These are phyloP conservation scores for Alternaria rosae DNA, from an alignment of 2,329 filamentous ascomycete genomes.

Conservation along the genomic window DNA sequence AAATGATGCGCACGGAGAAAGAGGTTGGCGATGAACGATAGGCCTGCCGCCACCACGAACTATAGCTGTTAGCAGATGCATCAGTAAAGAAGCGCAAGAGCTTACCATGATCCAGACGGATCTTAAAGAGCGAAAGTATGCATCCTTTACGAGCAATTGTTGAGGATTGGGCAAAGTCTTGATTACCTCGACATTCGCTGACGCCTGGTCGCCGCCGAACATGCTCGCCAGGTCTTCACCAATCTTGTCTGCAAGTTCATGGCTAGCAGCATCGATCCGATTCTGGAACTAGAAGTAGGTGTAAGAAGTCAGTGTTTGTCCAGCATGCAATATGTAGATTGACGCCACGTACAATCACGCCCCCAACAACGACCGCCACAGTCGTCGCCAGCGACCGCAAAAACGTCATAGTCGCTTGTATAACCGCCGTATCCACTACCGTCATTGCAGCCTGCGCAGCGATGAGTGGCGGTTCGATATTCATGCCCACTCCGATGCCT, in stretches of 20 bases:
- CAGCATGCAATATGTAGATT: not conserved
- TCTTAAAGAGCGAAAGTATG: conserved; percentile 33
- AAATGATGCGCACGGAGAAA: conserved; percentile 17
- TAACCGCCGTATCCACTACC: conserved; percentile 53
- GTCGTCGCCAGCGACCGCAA: conserved; percentile 49
- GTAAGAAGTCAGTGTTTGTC: not conserved
- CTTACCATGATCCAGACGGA: conserved; percentile 20
- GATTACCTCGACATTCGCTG: conserved; percentile 64
- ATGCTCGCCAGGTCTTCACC: conserved; percentile 52
- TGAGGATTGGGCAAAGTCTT: conserved; percentile 55
- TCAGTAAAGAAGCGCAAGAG: not conserved
- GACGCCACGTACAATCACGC: conserved; percentile 43
- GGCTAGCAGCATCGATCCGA: conserved; percentile 52
- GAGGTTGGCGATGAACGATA: conserved; percentile 13
- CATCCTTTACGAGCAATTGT: conserved; percentile 44
- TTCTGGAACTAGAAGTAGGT: conserved; percentile 51
- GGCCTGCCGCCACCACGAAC: conserved; percentile 11
- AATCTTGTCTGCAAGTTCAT: conserved; percentile 57
- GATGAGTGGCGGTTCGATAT: conserved; percentile 61
- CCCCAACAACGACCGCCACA: conserved; percentile 54
- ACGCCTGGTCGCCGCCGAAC: conserved; percentile 63
- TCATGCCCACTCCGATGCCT: conserved; percentile 57
- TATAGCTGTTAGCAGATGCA: not conserved
- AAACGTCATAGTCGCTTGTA: conserved; percentile 57
- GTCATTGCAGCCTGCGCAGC: conserved; percentile 54